phyloP scores from a whole-genome alignment of 495 filamentous ascomycete genomes.

The Talaromyces borbonicus region DNA sequence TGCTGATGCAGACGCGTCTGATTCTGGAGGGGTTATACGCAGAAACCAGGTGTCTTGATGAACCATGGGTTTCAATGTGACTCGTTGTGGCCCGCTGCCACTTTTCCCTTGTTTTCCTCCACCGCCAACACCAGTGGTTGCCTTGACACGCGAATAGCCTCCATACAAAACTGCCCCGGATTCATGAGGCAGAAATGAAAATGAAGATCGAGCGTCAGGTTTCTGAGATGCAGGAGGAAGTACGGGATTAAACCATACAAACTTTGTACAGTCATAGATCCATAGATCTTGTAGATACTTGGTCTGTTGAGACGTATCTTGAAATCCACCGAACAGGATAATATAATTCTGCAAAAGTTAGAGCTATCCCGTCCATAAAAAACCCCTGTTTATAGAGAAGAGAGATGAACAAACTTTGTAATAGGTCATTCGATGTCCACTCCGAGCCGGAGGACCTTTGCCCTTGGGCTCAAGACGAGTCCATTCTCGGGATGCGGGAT shows the following conservation, averaged over 20 bases:
- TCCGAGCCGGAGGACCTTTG: slow-evolving; percentile 78
- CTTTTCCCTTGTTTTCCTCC: slow-evolving; percentile 49
- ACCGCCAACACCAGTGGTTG: slow-evolving; percentile 32
- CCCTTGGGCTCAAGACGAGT: slow-evolving; percentile 78
- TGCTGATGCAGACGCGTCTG: slow-evolving; percentile 50
- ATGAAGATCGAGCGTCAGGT: slow-evolving; percentile 82
- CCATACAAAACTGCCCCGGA: slow-evolving; percentile 81
- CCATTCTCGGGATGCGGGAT: slow-evolving; percentile 78
- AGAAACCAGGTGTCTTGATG: slow-evolving; percentile 95
- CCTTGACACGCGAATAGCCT: slow-evolving; percentile 86
- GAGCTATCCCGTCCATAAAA: slow-evolving; percentile 7
- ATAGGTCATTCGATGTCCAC: slow-evolving; percentile 90
- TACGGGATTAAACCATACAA: slow-evolving; percentile 63
- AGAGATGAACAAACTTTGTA: slow-evolving; percentile 52
- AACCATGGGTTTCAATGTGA: slow-evolving; percentile 71
- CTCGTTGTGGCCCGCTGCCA: slow-evolving; percentile 44
- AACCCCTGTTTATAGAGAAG: slow-evolving; percentile 16
- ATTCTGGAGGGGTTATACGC: slow-evolving; percentile 59
- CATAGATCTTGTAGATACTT: slow-evolving; percentile 71
- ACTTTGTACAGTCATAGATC: slow-evolving; percentile 62
- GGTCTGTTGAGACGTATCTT: slow-evolving; percentile 88
- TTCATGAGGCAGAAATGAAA: slow-evolving; percentile 84
- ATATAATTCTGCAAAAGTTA: slow-evolving; percentile 67
- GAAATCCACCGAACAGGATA: slow-evolving; percentile 74
- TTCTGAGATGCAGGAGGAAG: slow-evolving; percentile 68